A percentile compares a stretch with the other conserved stretches of the same genome.
Evolutionary conservation across 345 rosid species (phyloP).

Genomic region (Clausena lansium): DNA sequence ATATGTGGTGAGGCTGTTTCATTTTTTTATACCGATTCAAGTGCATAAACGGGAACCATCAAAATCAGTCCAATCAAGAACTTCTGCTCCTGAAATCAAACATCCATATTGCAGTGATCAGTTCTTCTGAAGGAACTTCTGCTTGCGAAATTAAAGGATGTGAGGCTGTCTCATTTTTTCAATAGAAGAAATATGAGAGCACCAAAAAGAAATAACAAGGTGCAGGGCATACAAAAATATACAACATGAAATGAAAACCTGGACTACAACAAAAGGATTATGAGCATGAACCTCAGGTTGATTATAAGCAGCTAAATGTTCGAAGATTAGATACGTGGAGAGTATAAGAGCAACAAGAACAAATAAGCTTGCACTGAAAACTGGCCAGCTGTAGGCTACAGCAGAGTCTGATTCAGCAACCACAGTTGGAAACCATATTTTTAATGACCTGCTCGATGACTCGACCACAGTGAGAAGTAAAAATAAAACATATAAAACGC

Average conservation of each 20-base stretch:
- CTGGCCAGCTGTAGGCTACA: conserved; percentile 63
- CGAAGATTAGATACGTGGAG: conserved; percentile 84
- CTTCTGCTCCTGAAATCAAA: conserved; percentile 87
- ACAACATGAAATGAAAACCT: background rate
- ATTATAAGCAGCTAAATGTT: conserved; percentile 89
- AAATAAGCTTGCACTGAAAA: conserved; percentile 83
- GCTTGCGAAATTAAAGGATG: background rate
- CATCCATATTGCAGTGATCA: conserved; percentile 2
- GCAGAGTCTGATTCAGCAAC: conserved; percentile 45
- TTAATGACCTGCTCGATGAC: conserved; percentile 46
- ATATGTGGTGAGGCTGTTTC: background rate
- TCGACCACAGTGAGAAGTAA: conserved; percentile 57
- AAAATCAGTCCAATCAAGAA: conserved; percentile 90
- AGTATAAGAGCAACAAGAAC: conserved; percentile 74
- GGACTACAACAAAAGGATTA: conserved; percentile 9
- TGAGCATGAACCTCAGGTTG: conserved; percentile 82
- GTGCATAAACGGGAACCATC: conserved; percentile 96
- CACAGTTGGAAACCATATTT: conserved; percentile 42
- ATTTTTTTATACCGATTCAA: conserved; percentile 76
- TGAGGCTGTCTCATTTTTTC: background rate
- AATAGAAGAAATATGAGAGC: background rate
- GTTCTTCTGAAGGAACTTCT: background rate
- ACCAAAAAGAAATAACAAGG: background rate
- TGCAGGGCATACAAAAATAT: background rate
- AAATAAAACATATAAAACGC: conserved; percentile 44